Evolutionary conservation across 2,329 filamentous ascomycete genomes (phyloP), one percentile per base, ranked within the genome.

Genomic region (Fonsecaea pugnacius): DNA sequence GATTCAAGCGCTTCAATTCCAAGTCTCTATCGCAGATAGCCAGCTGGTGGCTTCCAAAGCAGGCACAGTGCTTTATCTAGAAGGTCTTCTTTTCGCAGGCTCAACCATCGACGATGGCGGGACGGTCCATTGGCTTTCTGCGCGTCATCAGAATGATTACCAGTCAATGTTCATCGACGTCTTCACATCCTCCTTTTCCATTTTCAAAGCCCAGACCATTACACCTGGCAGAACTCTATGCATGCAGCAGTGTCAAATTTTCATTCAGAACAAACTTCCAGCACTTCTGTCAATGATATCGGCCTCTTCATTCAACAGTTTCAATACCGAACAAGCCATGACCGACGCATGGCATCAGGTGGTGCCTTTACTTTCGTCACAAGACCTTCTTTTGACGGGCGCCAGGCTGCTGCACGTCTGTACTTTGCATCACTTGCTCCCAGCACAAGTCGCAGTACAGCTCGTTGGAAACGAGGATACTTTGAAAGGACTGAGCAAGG

Each of bases 351-450:
- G 91, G n/a, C 83, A 89, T 62, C 82, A 83, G 0, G 84, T 86
- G 62, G 80, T 83, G 0, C 89, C 90, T 68, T 86, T 56, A 83
- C 87, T 71, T 88, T 89, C 64, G 82, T 86, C 58, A 85, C 86
- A 82, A 82, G 74, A 79, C 78, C 79, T 90, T 2, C 85, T 87
- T 32, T 85, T 88, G 65, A 91, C 91, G 32, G 85, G 89, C 30
- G 90, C 90, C 78, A 81, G 97, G 66, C 98, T 98, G 70, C 85
- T 96, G 46, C 95, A 96, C 68, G 89, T 94, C 0, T 99, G 95
- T 74, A 91, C 91, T 60, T 83, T 97, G 43, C 93, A 98, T 75
- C 87, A 88, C 0, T 81, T 99, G n/a, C 88, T 98, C 27, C 86
- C 88, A 0, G 88, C 92, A 68, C 83, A 87, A 36, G 90, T 89